Percentiles rank a stretch among this genome's conserved stretches.
Evolutionary conservation across 371 early-diverging fungal genomes (phyloP).

Genomic region (Mortierella sp.): DNA sequence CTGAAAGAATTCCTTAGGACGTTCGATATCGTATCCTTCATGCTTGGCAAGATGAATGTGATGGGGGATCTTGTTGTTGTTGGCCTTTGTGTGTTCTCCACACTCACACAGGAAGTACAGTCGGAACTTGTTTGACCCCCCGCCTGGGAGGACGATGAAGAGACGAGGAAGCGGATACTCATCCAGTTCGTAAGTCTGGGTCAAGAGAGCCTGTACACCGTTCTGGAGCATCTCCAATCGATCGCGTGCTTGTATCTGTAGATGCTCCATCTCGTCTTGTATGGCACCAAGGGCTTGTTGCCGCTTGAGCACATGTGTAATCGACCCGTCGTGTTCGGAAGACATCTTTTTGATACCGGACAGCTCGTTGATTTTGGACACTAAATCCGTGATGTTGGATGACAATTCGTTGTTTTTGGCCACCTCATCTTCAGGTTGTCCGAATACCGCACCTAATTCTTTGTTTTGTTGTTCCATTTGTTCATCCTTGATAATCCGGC

Average conservation of each 20-base stretch:
- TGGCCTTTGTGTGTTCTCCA: constrained; percentile 23
- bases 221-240: background rate
- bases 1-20: constrained; percentile 16
- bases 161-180: background rate
- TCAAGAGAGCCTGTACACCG: background rate
- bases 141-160: background rate
- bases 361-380: no score
- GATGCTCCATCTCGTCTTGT: background rate
- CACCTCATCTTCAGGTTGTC: no score
- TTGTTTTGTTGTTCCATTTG: no score
- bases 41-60: constrained; percentile 30
- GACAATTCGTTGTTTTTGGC: no score
- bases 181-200: background rate
- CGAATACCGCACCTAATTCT: no score
- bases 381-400: no score
- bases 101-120: constrained; percentile 41
- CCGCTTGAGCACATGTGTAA: no score
- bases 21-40: constrained; percentile 22
- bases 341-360: no score
- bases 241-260: background rate
- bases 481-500: no score
- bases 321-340: no score
- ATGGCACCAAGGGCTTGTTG: no score
- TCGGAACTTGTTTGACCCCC: constrained; percentile 11
- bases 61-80: constrained; percentile 15